phyloP scores from a whole-genome alignment of 2,329 filamentous ascomycete genomes.

The Ceratocystis variospora region DNA sequence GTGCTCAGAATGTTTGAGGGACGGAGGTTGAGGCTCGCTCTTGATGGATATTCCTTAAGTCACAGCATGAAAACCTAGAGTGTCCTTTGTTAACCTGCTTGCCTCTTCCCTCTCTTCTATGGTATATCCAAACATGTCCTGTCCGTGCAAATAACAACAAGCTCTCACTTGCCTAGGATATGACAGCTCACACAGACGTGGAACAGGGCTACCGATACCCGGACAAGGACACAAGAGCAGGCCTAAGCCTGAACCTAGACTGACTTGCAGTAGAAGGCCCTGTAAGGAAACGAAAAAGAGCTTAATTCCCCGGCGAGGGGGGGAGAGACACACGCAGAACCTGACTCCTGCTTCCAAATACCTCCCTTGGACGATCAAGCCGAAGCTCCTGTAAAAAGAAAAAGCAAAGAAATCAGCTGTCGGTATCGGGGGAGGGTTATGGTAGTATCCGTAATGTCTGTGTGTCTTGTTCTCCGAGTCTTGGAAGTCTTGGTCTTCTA shows the following conservation, averaged over 20 bases:
- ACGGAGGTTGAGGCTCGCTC: background rate
- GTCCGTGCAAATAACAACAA: background rate
- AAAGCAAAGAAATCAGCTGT: background rate
- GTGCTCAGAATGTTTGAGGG: background rate
- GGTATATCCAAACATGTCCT: background rate
- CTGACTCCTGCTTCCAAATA: background rate
- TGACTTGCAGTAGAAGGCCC: background rate
- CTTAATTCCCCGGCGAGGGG: background rate
- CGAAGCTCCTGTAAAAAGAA: background rate
- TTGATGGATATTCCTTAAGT: background rate
- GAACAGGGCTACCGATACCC: background rate
- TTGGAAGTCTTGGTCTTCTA: background rate
- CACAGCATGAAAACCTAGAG: background rate
- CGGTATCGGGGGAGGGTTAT: background rate
- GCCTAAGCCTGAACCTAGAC: background rate
- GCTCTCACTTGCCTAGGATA: background rate
- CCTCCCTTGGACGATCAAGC: background rate
- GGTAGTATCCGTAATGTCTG: constrained; percentile 1
- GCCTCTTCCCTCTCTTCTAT: background rate
- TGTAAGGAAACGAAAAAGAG: background rate
- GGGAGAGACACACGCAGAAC: constrained; percentile 1
- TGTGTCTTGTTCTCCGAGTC: background rate
- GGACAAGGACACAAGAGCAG: background rate
- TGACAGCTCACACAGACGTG: constrained; percentile 6
- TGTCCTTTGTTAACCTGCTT: too few species aligned